A percentile compares a stretch with the other conserved stretches of the same genome.
phyloP scores from a whole-genome alignment of 192 early-diverging fungal species.

The Diversispora eburnea region DNA sequence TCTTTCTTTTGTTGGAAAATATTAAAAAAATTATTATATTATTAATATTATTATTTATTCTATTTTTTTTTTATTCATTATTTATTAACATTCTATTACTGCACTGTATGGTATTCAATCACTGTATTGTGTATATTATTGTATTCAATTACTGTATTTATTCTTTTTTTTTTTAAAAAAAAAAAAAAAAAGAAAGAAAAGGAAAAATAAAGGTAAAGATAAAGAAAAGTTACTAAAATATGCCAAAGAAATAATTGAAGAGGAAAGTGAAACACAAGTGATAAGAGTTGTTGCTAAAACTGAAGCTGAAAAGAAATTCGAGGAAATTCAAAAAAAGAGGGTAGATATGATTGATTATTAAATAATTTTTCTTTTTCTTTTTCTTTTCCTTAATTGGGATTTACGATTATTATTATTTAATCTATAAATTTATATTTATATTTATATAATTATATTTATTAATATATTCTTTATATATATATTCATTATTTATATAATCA shows the following conservation, averaged over 20 bases:
- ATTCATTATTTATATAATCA: background rate
- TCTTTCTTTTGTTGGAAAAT: background rate
- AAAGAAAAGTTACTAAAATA: constrained; percentile 43
- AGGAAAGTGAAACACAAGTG: constrained; percentile 28
- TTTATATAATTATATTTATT: no score
- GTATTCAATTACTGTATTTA: no score
- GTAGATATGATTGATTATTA: constrained; percentile 40
- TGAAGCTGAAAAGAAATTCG: constrained; percentile 67
- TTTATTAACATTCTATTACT: background rate
- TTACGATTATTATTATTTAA: no score
- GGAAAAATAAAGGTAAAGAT: constrained; percentile 47
- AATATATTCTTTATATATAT: background rate
- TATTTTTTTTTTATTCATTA: background rate
- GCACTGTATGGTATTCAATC: no score
- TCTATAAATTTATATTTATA: no score
- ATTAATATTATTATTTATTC: background rate
- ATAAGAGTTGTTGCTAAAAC: constrained; percentile 54
- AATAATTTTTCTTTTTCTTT: no score
- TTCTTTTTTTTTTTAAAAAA: constrained; percentile 30
- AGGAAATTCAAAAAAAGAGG: constrained; percentile 60
- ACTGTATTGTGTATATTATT: no score
- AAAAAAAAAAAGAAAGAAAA: constrained; percentile 60
- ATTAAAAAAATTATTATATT: constrained; percentile 12
- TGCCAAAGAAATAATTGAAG: constrained; percentile 35
- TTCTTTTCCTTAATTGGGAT: no score